Evolutionary conservation across 2,329 filamentous ascomycete genomes (phyloP).

Genomic region (Aureobasidium sp.): DNA sequence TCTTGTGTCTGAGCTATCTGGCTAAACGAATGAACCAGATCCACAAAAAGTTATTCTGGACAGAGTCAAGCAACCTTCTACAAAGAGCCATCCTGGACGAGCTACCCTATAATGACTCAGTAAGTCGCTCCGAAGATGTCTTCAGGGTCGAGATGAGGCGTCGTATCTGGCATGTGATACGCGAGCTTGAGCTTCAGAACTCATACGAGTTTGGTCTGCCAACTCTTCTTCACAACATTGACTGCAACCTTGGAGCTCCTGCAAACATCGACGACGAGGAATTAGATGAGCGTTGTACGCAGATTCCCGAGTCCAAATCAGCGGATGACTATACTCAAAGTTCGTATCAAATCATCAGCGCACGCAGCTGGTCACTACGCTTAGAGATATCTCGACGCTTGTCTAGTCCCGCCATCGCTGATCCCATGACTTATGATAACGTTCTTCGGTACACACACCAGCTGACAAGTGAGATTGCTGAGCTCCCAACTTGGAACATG

Average conservation of each 20-base stretch:
- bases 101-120: neutral
- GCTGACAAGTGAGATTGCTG: neutral
- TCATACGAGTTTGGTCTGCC: neutral
- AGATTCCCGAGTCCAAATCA: neutral
- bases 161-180: neutral
- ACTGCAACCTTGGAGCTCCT: neutral
- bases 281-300: neutral
- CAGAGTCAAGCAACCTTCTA: neutral
- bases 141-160: neutral
- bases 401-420: neutral
- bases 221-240: neutral
- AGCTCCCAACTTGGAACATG: neutral
- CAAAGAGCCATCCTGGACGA: neutral
- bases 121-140: neutral
- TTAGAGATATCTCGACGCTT: neutral
- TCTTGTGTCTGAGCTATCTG: neutral
- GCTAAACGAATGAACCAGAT: neutral
- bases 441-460: neutral
- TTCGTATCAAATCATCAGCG: neutral
- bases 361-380: neutral
- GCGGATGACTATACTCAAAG: neutral
- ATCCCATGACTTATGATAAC: neutral
- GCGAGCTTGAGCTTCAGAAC: neutral
- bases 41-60: neutral
- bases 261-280: neutral